These are phyloP conservation scores for Saksenaea oblongispora DNA, from an alignment of 371 early-diverging fungal genomes.

Conservation along the genomic window DNA sequence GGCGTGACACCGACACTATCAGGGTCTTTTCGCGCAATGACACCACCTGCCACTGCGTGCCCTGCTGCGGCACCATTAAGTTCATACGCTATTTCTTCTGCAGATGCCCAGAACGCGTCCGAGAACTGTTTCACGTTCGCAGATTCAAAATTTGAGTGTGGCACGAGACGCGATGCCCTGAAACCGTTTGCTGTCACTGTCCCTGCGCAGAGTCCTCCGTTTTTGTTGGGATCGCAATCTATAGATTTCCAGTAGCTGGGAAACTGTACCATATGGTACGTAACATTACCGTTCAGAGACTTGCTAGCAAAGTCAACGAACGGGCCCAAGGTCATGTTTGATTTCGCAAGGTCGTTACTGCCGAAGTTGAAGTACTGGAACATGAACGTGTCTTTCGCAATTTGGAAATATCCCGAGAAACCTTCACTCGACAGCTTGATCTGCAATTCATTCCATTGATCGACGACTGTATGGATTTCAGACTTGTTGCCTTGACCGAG, in stretches of 20 bases:
- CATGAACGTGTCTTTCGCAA: neutral
- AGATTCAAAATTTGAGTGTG: too few relatives aligned
- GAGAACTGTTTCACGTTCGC: too few relatives aligned
- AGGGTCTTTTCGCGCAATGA: neutral
- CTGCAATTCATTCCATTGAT: neutral
- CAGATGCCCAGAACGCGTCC: too few relatives aligned
- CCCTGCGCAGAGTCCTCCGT: too few relatives aligned
- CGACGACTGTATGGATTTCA: neutral
- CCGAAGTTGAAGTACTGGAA: neutral
- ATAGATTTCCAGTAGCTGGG: too few relatives aligned
- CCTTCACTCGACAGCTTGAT: neutral
- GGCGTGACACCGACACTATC: conserved; percentile 3
- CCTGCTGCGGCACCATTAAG: neutral
- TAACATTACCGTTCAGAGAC: too few relatives aligned
- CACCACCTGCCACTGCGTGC: neutral
- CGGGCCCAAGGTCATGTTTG: neutral
- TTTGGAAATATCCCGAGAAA: neutral
- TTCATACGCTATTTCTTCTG: too few relatives aligned
- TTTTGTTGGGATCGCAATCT: too few relatives aligned
- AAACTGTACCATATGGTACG: too few relatives aligned
- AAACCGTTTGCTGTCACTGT: too few relatives aligned
- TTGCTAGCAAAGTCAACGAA: too few relatives aligned
- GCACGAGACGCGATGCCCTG: too few relatives aligned
- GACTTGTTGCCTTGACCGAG: neutral
- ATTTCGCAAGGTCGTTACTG: neutral